Percentiles rank a stretch among this genome's conserved stretches.
phyloP scores from a whole-genome alignment of 2,329 filamentous ascomycete species.

The Furcasterigmium furcatum region DNA sequence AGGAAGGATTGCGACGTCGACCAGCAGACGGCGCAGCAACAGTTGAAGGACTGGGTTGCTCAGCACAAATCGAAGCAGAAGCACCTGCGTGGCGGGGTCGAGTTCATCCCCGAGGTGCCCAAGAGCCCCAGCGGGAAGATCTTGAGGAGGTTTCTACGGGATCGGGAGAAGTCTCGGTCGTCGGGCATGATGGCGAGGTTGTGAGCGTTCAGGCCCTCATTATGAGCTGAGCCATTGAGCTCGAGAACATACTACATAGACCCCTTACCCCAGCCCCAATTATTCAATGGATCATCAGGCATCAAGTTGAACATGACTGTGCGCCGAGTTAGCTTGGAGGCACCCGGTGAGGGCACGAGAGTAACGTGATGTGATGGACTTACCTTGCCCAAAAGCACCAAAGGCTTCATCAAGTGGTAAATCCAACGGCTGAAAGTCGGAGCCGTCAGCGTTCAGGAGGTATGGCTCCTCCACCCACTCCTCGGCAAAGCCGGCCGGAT shows the following conservation, averaged over 20 bases:
- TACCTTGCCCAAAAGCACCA: slow-evolving; percentile 11
- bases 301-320: slow-evolving; percentile 9
- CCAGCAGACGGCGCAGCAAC: not conserved
- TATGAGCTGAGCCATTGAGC: no score
- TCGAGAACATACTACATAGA: not conserved
- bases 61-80: slow-evolving; percentile 64
- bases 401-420: slow-evolving; percentile 10
- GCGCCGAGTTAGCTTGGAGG: no score
- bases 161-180: no score
- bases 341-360: not conserved
- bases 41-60: slow-evolving; percentile 54
- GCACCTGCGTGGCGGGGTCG: slow-evolving; percentile 65
- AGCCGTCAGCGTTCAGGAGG: not conserved
- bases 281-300: slow-evolving; percentile 7
- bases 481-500: not conserved
- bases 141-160: no score
- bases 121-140: no score
- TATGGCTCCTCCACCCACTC: slow-evolving; percentile 1
- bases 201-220: no score
- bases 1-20: slow-evolving; percentile 19
- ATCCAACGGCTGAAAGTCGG: slow-evolving; percentile 6
- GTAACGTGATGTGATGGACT: not conserved
- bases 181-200: no score
- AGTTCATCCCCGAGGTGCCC: slow-evolving; percentile 42
- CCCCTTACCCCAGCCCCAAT: slow-evolving; percentile 8